Percentiles rank a stretch among this genome's conserved stretches.
Evolutionary conservation across 2,329 filamentous ascomycete species (phyloP).

Genomic region (Trichoderma sp.): DNA sequence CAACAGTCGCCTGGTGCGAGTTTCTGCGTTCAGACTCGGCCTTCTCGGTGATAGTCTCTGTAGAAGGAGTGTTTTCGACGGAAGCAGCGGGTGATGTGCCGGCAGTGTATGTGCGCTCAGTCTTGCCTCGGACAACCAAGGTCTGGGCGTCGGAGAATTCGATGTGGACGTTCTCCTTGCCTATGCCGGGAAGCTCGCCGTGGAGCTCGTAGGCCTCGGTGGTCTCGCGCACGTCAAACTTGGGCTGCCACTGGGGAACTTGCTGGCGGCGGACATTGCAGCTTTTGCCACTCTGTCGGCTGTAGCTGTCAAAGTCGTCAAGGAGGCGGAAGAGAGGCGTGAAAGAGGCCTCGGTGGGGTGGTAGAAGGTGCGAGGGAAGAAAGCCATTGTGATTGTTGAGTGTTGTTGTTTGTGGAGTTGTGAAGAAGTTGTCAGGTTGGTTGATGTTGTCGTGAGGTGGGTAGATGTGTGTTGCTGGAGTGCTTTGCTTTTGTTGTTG

Average conservation of each 20-base stretch:
- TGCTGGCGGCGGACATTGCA: constrained; percentile 29
- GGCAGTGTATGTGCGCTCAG: constrained; percentile 62
- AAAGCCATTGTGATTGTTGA: constrained; percentile 50
- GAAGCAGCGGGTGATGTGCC: constrained; percentile 49
- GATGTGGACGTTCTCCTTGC: constrained; percentile 70
- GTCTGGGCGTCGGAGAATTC: constrained; percentile 78
- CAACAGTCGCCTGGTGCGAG: constrained; percentile 61
- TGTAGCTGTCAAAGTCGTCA: constrained; percentile 61
- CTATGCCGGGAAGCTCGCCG: constrained; percentile 74
- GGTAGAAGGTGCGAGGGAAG: constrained; percentile 55
- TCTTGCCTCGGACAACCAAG: constrained; percentile 65
- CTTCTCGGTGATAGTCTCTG: constrained; percentile 42
- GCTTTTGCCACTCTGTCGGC: constrained; percentile 36
- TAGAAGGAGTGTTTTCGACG: constrained; percentile 43
- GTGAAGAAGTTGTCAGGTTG: not conserved
- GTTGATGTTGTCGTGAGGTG: not conserved
- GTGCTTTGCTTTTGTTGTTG: not conserved
- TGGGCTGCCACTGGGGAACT: constrained; percentile 64
- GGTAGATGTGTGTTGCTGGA: not conserved
- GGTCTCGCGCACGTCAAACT: constrained; percentile 75
- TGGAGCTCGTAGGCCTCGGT: constrained; percentile 70
- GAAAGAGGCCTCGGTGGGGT: constrained; percentile 52
- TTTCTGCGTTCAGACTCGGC: constrained; percentile 36
- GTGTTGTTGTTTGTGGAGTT: not conserved
- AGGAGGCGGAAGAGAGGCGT: constrained; percentile 63